Base-by-base conservation (phyloP, 495 filamentous ascomycete species). In the Hypoxylon crocopeplum region DNA sequence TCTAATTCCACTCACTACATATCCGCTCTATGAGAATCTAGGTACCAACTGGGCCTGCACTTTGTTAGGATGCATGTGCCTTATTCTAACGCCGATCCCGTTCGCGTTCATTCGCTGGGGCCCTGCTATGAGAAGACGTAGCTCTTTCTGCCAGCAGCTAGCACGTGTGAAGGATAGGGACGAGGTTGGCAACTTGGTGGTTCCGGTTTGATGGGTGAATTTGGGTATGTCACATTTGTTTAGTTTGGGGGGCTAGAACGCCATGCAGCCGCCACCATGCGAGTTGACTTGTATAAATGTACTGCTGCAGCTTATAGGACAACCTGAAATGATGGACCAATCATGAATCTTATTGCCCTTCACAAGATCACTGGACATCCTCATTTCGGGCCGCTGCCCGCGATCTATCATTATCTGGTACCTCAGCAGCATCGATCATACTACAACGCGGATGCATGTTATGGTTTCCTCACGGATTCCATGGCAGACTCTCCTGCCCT, bases 381-480 rank as follows among this genome's bases (percentile, higher is more conserved):
- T n/a, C n/a, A n/a, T n/a, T n/a, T n/a, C n/a, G n/a, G n/a, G n/a
- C n/a, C n/a, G n/a, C n/a, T n/a, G n/a, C n/a, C n/a, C n/a, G n/a
- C n/a, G n/a, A n/a, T n/a, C n/a, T n/a, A n/a, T n/a, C n/a, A n/a
- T n/a, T n/a, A n/a, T n/a, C n/a, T n/a, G n/a, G n/a, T n/a, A n/a
- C n/a, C n/a, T n/a, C n/a, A n/a, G n/a, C n/a, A n/a, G n/a, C n/a
- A n/a, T n/a, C n/a, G n/a, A n/a, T n/a, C n/a, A n/a, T n/a, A n/a
- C n/a, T n/a, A n/a, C n/a, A n/a, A n/a, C n/a, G n/a, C n/a, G n/a
- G n/a, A n/a, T n/a, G n/a, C n/a, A n/a, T n/a, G n/a, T n/a, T n/a
- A n/a, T n/a, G n/a, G n/a, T n/a, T 29, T 29, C 25, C 25, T 44
- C 27, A 30, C 36, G 52, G 41, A 15, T 48, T 56, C 41, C 52